These are phyloP conservation scores for Kwoniella shandongensis DNA, from an alignment of 768 basidiomycete genomes.

Conservation along the genomic window DNA sequence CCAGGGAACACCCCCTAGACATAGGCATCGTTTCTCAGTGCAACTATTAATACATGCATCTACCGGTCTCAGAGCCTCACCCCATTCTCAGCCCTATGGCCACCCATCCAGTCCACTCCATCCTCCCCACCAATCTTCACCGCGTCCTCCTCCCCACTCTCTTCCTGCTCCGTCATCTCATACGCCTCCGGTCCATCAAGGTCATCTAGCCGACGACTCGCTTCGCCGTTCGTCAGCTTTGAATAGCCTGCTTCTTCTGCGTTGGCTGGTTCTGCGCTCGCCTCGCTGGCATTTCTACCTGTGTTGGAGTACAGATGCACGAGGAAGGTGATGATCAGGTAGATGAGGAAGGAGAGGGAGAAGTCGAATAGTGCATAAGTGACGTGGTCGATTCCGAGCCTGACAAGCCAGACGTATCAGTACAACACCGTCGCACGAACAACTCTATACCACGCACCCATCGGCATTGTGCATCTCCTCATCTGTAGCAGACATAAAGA, in stretches of 20 bases:
- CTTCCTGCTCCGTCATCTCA: slow-evolving; percentile 26
- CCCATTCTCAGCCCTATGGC: slow-evolving; percentile 1
- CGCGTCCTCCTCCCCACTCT: slow-evolving; percentile 26
- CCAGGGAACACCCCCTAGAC: too few relatives aligned
- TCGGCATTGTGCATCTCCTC: slow-evolving; percentile 76
- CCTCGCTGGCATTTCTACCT: slow-evolving; percentile 31
- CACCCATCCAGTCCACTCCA: slow-evolving; percentile 38
- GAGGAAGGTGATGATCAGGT: slow-evolving; percentile 69
- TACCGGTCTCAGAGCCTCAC: neutral
- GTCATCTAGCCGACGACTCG: slow-evolving; percentile 6
- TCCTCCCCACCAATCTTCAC: slow-evolving; percentile 30
- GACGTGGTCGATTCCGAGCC: slow-evolving; percentile 78
- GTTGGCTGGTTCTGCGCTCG: slow-evolving; percentile 7
- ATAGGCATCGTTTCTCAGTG: too few relatives aligned
- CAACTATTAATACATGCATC: too few relatives aligned
- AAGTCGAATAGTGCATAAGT: slow-evolving; percentile 74
- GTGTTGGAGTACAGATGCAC: slow-evolving; percentile 62
- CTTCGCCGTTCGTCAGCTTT: slow-evolving; percentile 18
- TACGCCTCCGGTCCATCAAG: slow-evolving; percentile 37
- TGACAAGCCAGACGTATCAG: slow-evolving; percentile 2
- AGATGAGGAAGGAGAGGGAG: slow-evolving; percentile 74
- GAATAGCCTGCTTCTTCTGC: slow-evolving; percentile 39
- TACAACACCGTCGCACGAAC: neutral
- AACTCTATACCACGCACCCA: slow-evolving; percentile 49
- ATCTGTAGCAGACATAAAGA: slow-evolving; percentile 93